Evolutionary conservation across 148 eudicot genomes (phyloP).

Genomic region (Chenopodium berlandieri): DNA sequence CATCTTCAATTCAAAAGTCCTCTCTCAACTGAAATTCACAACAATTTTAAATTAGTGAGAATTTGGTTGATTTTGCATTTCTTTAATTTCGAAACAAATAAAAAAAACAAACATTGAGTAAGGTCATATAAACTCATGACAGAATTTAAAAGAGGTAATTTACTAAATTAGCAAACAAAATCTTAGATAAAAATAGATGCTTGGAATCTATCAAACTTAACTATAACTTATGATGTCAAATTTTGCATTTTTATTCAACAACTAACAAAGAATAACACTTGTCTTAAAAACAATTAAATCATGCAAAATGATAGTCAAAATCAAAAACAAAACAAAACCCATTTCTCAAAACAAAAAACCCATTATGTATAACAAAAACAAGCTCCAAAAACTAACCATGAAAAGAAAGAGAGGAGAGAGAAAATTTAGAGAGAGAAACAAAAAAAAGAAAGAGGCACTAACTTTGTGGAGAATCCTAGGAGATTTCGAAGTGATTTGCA

Average conservation of each 20-base stretch:
- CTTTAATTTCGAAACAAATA: neutral
- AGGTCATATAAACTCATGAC: neutral
- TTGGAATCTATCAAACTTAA: neutral
- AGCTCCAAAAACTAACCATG: neutral
- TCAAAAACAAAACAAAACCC: constrained; percentile 23
- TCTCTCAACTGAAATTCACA: constrained; percentile 50
- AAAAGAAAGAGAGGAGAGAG: neutral
- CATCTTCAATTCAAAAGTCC: constrained; percentile 49
- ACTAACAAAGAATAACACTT: neutral
- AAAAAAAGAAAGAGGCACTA: constrained; percentile 20
- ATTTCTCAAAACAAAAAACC: constrained; percentile 23
- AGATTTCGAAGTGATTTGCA: constrained; percentile 34
- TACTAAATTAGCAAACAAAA: constrained; percentile 9
- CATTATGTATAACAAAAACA: neutral
- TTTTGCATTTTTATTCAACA: constrained; percentile 15
- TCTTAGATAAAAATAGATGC: constrained; percentile 13
- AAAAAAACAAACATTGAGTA: constrained; percentile 17
- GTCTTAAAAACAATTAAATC: neutral
- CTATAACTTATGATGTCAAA: constrained; percentile 21
- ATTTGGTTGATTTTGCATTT: constrained; percentile 35
- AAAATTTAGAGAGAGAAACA: neutral
- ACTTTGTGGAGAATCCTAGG: constrained; percentile 38
- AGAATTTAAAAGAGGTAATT: constrained; percentile 11
- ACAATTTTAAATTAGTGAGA: neutral
- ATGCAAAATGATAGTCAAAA: neutral